Percentiles rank a stretch among this genome's conserved stretches.
Conservation (phyloP, 768 basidiomycete genomes). For the Podaxis carcinomalis region DNA sequence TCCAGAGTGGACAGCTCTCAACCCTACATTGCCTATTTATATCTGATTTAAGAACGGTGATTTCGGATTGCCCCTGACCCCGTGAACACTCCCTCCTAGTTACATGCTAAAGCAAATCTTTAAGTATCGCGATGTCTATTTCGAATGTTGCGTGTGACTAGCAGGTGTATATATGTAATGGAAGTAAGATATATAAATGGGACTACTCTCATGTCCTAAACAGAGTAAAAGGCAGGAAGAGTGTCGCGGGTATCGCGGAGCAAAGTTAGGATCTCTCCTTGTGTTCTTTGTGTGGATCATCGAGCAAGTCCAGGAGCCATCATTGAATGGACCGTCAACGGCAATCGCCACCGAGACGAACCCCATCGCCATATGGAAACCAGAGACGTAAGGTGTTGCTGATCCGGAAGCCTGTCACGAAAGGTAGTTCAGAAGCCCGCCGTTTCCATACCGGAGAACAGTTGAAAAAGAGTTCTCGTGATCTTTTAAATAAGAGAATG, state of each 20-base stretch:
- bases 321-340: constrained; percentile 75
- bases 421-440: constrained; percentile 73
- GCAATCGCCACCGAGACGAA: constrained; percentile 76
- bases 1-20: constrained; percentile 67
- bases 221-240: neutral
- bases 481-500: constrained; percentile 31
- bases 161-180: neutral
- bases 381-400: constrained; percentile 55
- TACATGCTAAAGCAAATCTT: neutral
- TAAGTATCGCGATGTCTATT: neutral
- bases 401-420: constrained; percentile 49
- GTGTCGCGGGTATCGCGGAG: neutral
- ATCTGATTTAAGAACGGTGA: constrained; percentile 36
- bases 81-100: neutral
- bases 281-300: constrained; percentile 48
- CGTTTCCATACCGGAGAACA: constrained; percentile 78
- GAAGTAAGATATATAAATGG: neutral
- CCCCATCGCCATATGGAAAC: constrained; percentile 73
- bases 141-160: neutral
- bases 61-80: neutral
- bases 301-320: constrained; percentile 64
- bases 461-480: constrained; percentile 80
- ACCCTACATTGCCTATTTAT: constrained; percentile 78
- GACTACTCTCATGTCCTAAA: neutral
- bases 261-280: constrained; percentile 38